Conservation (phyloP, 805 yeast genomes). For the Wickerhamiella bombiphila region DNA sequence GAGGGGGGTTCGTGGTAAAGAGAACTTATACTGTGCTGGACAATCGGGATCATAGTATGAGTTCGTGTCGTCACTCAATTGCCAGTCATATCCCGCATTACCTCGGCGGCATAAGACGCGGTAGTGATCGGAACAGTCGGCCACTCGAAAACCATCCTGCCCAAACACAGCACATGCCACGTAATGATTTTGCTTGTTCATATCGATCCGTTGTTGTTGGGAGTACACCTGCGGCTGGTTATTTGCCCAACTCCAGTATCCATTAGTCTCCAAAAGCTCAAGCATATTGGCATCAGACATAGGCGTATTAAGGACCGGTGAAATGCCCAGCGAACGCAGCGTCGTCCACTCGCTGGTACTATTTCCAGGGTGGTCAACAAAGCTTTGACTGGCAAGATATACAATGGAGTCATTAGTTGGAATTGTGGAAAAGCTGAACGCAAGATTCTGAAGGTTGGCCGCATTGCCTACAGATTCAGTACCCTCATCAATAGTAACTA, state of each 20-base stretch:
- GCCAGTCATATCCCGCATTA: conserved; percentile 26
- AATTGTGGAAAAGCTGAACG: conserved; percentile 6
- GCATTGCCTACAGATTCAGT: conserved; percentile 1
- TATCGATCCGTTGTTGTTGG: conserved; percentile 8
- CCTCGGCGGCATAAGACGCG: conserved; percentile 42
- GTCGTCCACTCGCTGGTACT: conserved; percentile 3
- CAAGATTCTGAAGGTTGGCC: conserved; percentile 1
- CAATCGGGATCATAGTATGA: conserved; percentile 26
- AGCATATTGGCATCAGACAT: conserved; percentile 8
- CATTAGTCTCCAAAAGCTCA: conserved; percentile 17
- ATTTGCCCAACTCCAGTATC: conserved; percentile 64
- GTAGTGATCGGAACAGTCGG: conserved; percentile 45
- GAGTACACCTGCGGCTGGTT: conserved; percentile 33
- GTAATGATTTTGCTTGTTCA: conserved; percentile 10
- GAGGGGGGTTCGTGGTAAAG: conserved; percentile 37
- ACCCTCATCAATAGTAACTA: conserved; percentile 4
- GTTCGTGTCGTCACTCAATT: conserved; percentile 24
- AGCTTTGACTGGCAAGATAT: conserved; percentile 6
- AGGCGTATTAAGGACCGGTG: conserved; percentile 44
- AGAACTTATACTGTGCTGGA: conserved; percentile 25
- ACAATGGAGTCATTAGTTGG: conserved; percentile 2
- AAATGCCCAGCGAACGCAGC: conserved; percentile 39
- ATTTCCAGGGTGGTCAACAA: conserved; percentile 9
- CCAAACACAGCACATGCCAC: conserved; percentile 32
- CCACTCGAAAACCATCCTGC: conserved; percentile 44